phyloP scores from a whole-genome alignment of 2,329 filamentous ascomycete species.

The Neonectria neomacrospora region DNA sequence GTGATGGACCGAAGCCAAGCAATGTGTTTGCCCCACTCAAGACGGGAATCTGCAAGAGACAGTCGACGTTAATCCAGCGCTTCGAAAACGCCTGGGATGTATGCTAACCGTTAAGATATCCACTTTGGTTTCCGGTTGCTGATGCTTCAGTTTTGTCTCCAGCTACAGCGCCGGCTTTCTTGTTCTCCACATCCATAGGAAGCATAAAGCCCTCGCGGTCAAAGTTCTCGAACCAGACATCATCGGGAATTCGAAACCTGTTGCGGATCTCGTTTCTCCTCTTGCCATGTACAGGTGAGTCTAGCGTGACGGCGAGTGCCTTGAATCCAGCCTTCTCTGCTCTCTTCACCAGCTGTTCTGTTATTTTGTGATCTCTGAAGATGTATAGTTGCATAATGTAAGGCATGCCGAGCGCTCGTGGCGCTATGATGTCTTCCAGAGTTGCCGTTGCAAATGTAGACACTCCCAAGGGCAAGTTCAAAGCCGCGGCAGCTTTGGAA shows the following conservation, averaged over 20 bases:
- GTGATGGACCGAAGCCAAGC: slow-evolving; percentile 20
- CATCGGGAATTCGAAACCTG: slow-evolving; percentile 17
- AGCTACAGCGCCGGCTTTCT: slow-evolving; percentile 9
- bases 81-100: fast-evolving
- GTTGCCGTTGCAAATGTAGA: slow-evolving; percentile 23
- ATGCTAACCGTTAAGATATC: slow-evolving; percentile 18
- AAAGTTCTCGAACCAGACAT: slow-evolving; percentile 27
- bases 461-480: slow-evolving; percentile 14
- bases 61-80: not conserved
- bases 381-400: slow-evolving; percentile 24
- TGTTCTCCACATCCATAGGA: slow-evolving; percentile 26
- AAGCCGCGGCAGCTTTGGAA: slow-evolving; percentile 18
- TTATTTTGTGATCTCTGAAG: slow-evolving; percentile 15
- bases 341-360: slow-evolving; percentile 18
- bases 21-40: slow-evolving; percentile 22
- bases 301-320: slow-evolving; percentile 17
- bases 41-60: slow-evolving; percentile 1
- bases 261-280: slow-evolving; percentile 25
- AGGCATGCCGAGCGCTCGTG: not conserved
- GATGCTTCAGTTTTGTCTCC: too few relatives aligned
- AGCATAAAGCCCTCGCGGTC: slow-evolving; percentile 25
- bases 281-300: slow-evolving; percentile 23
- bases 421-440: slow-evolving; percentile 18
- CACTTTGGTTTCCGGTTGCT: slow-evolving; percentile 5
- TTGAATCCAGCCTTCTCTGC: slow-evolving; percentile 16